Evolutionary conservation across 2,329 filamentous ascomycete genomes (phyloP), one percentile per base, ranked within the genome.

Genomic region (Beauveria varroae): DNA sequence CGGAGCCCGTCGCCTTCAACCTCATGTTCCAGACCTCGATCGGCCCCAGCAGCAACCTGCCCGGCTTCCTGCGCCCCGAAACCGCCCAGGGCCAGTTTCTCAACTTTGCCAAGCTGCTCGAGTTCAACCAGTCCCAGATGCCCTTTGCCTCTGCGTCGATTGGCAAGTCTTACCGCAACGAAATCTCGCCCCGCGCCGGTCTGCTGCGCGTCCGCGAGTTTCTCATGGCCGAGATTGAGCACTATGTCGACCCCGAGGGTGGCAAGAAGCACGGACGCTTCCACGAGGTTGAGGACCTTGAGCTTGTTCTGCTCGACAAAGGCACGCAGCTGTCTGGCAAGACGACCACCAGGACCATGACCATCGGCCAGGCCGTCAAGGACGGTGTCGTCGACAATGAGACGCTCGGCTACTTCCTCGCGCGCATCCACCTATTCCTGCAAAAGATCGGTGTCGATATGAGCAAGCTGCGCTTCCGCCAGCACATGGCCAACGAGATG

Each of bases 1-100:
- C 86, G 30, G 87, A 89, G 34, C 95, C 95, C 3, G 88, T 96
- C 56, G 82, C 91, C 47, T 97, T 98, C 85, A 99, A 99, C 79
- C 86, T 99, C 71, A 99, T 99, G 95, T 99, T 98, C 82, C 88
- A 93, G 76, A 97, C 93, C 47, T 82, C 90, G 41, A 98, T 99
- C 72, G 95, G 95, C 64, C 93, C 93, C 61, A 96, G 90, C 78
- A 89, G 90, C 75, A 93, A 96, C 72, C 81, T 89, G 64, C 85
- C 89, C 53, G 93, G 91, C 60, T 97, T 91, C 74, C 81, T 97
- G 62, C 86, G 93, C 60, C 95, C 95, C 49, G 95, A 99, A 78
- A 99, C 95, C 34, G 95, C 95, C 4, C 95, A 99, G 81, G 95
- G 95, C 66, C 95, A 99, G 78, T 99, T 99, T 78, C 80, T 98